Base-by-base conservation (phyloP, 2,329 filamentous ascomycete genomes). In the Dendrostoma leiphaemia region DNA sequence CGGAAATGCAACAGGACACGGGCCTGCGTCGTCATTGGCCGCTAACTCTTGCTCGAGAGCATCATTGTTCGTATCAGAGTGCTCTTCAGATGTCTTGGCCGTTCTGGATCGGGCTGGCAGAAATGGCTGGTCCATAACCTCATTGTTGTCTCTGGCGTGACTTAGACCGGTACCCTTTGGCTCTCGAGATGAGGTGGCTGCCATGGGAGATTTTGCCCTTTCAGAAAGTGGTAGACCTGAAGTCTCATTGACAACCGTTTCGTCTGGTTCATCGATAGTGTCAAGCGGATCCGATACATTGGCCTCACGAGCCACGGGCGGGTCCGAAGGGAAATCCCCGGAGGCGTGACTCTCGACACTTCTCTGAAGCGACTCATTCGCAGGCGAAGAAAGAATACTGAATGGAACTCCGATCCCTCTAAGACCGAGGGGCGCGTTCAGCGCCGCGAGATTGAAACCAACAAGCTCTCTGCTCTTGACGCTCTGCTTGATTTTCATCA, bases 381-480 rank as follows among this genome's bases (percentile, higher is more conserved):
- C 54, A 58, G 40, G 60, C 53, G 10, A 61, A 59, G 29, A 63
- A 8, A 58, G 23, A 28, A 48, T 48, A 41, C 48, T 46, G 40
- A 58, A 55, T 8, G 56, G 56, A 32, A 58, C 47, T 24, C 56
- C 56, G 32, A 55, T 41, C 28, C 48, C 48, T 35, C 56, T 55
- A 58, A 40, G 44, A 48, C 52, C 44, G 40, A 52, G 44, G 38
- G 44, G 43, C 9, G 44, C 52, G 6, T 55, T 52, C 37, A 52
- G 48, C 17, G 48, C 44, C 23, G 38, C 34, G 15, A 57, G 43
- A 4, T 51, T 44, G 43, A 72, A 74, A 3, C 76, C 76, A 48
- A 79, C 67, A n/a, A 79, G 69, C 53, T 79, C 76, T 57, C 65
- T 74, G 61, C 76, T 77, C 56, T 70, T 76, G 41, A 78, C 64